Percentiles rank a stretch among this genome's conserved stretches.
These are phyloP conservation scores for Barbatosphaeria neglecta DNA, from an alignment of 495 filamentous ascomycete genomes.

Conservation along the genomic window DNA sequence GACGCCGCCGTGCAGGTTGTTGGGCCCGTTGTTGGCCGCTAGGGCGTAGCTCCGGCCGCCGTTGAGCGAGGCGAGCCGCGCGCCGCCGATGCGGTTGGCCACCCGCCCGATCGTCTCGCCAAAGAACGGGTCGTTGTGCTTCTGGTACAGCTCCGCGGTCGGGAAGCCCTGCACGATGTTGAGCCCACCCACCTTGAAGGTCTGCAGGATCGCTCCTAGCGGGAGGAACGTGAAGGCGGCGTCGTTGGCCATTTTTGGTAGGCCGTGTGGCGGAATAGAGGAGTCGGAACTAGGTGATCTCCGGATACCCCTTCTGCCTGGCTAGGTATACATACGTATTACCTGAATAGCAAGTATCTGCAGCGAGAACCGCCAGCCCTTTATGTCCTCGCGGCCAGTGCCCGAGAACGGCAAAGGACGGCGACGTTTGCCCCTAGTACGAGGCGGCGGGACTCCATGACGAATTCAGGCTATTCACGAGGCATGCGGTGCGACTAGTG, in stretches of 20 bases:
- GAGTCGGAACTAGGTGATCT: not conserved
- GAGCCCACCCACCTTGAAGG: constrained; percentile 58
- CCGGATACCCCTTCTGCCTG: too few relatives aligned
- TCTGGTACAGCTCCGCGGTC: constrained; percentile 55
- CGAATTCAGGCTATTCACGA: not conserved
- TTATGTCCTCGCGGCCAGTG: not conserved
- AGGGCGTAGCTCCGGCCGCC: constrained; percentile 54
- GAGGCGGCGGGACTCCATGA: not conserved
- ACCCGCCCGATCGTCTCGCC: constrained; percentile 90
- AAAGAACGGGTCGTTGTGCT: constrained; percentile 66
- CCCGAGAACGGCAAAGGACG: too few relatives aligned
- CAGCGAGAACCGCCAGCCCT: not conserved
- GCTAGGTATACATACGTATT: too few relatives aligned
- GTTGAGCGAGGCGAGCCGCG: constrained; percentile 60
- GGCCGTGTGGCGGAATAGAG: too few relatives aligned
- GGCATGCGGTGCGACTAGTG: too few relatives aligned
- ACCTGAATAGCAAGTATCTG: too few relatives aligned
- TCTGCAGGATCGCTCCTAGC: constrained; percentile 79
- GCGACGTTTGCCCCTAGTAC: not conserved
- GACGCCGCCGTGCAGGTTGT: constrained; percentile 71
- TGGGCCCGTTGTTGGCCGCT: constrained; percentile 61
- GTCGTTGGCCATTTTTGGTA: constrained; percentile 36
- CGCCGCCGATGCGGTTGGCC: constrained; percentile 74
- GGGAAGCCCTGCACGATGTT: constrained; percentile 87
- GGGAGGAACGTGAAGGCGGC: constrained; percentile 58